Evolutionary conservation across 2,329 filamentous ascomycete species (phyloP).

Genomic region (Sarocladiaceae sp.): DNA sequence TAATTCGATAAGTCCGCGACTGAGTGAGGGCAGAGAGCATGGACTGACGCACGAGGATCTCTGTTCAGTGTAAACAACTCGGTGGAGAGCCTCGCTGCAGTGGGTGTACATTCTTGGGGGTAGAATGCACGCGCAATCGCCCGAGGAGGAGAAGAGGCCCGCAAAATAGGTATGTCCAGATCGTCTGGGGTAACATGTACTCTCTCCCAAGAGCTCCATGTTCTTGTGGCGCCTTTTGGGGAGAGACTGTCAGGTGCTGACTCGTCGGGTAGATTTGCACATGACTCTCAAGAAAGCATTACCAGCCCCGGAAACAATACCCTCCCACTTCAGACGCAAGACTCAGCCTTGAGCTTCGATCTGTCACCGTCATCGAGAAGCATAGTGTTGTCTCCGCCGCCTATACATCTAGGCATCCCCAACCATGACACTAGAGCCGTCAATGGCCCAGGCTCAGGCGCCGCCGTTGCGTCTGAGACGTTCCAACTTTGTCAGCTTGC

Average conservation of each 20-base stretch:
- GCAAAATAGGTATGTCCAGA: slow-evolving; percentile 17
- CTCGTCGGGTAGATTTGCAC: too few relatives aligned
- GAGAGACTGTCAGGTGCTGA: too few relatives aligned
- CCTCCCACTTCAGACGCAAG: not conserved
- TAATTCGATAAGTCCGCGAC: not conserved
- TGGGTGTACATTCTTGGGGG: slow-evolving; percentile 19
- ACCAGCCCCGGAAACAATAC: not conserved
- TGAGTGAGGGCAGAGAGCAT: slow-evolving; percentile 16
- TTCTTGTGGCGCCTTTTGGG: too few relatives aligned
- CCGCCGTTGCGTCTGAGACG: not conserved
- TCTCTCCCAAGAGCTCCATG: too few relatives aligned
- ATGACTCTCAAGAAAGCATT: too few relatives aligned
- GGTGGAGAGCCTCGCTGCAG: slow-evolving; percentile 14
- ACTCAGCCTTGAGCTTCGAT: not conserved
- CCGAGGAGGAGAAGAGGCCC: slow-evolving; percentile 23
- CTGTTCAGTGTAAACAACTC: slow-evolving; percentile 16
- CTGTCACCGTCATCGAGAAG: not conserved
- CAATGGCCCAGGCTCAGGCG: not conserved
- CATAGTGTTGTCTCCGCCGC: not conserved
- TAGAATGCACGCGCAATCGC: slow-evolving; percentile 22
- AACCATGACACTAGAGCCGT: not conserved
- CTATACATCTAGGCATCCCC: not conserved
- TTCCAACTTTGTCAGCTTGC: not conserved
- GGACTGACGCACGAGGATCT: not conserved
- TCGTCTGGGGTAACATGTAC: not conserved